Evolutionary conservation across 176 grass and related monocot species (phyloP).

Genomic region (Rhipidocladum racemiflorum): DNA sequence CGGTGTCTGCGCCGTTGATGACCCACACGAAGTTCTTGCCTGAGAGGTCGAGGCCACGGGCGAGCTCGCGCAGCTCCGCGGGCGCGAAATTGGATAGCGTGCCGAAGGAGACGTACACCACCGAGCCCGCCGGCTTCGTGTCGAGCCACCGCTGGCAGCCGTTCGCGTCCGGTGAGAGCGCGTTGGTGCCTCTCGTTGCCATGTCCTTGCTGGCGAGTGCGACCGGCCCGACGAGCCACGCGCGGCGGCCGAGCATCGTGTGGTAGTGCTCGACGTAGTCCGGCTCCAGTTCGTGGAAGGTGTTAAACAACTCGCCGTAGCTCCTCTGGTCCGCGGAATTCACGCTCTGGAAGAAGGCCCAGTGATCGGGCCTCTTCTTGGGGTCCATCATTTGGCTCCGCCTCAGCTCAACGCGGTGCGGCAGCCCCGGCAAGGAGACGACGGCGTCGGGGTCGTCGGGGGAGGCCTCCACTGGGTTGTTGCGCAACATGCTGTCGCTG

Average conservation of each 20-base stretch:
- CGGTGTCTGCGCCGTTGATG: not conserved
- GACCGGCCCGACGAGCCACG: constrained; percentile 57
- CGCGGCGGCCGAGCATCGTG: constrained; percentile 1
- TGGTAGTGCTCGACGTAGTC: constrained; percentile 37
- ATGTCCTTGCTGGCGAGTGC: constrained; percentile 30
- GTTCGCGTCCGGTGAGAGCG: constrained; percentile 11
- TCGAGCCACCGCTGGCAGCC: constrained; percentile 50
- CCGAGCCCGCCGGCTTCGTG: constrained; percentile 13
- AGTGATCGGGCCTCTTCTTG: not conserved
- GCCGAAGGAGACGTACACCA: constrained; percentile 66
- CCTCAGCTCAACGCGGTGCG: constrained; percentile 43
- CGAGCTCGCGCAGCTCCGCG: constrained; percentile 47
- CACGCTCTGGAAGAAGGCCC: not conserved
- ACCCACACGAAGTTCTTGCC: constrained; percentile 62
- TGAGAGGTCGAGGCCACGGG: constrained; percentile 41
- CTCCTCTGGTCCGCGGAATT: constrained; percentile 9
- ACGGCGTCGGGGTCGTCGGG: not conserved
- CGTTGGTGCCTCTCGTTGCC: constrained; percentile 25
- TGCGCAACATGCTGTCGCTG: not conserved
- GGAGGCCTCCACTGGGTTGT: constrained; percentile 22
- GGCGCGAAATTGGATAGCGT: constrained; percentile 21
- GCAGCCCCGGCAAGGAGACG: constrained; percentile 33
- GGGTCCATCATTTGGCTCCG: constrained; percentile 22
- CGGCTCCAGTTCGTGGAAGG: constrained; percentile 59
- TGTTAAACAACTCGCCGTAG: constrained; percentile 56